Evolutionary conservation across 1,139 yeast genomes (phyloP), one percentile per base, ranked within the genome.

Genomic region (Saccharomycopsis crataegensis): DNA sequence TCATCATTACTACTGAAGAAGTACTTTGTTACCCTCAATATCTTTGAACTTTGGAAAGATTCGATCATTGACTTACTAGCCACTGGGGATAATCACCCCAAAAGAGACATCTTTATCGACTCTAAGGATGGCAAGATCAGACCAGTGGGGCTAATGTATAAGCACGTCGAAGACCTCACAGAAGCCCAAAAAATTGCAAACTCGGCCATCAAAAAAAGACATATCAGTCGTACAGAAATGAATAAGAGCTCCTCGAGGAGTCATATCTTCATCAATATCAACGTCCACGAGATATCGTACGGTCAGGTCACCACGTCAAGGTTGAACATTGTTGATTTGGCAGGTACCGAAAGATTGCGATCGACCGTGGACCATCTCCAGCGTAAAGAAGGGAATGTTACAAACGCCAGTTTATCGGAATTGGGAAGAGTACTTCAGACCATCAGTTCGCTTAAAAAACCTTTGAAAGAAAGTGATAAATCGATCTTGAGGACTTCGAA

Each of bases 301-400:
- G 40, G 32, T 16, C 42, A 34, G 6, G 47, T 62, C 4, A 59
- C 52, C 17, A 61, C 64, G 0, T 61, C 72, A 8, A 64, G 75
- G 53, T 62, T 78, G 43, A 73, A 77, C 0, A 63, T 78, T 49
- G 78, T 76, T 1, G 82, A 78, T 59, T 61, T 78, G 37, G 80
- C 81, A 0, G 81, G 81, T 1, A 69, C 77, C 6, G 82, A 77
- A 61, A 67, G 80, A 58, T 66, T 75, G 36, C 73, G 74, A 55
- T 68, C 69, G 56, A 73, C 78, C 0, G 36, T n/a, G 3, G 66
- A 67, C 8, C 79, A 78, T 3, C 62, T 64, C 36, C 68, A 73
- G 31, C 64, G 74, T 46, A 71, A 67, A 52, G 81, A 77, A 57
- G 76, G 78, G 22, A 74, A 77, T 52, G 71, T 73, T 32, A 75